These are phyloP conservation scores for Micractinium conductrix DNA, from an alignment of 139 green algal genomes.

Conservation along the genomic window DNA sequence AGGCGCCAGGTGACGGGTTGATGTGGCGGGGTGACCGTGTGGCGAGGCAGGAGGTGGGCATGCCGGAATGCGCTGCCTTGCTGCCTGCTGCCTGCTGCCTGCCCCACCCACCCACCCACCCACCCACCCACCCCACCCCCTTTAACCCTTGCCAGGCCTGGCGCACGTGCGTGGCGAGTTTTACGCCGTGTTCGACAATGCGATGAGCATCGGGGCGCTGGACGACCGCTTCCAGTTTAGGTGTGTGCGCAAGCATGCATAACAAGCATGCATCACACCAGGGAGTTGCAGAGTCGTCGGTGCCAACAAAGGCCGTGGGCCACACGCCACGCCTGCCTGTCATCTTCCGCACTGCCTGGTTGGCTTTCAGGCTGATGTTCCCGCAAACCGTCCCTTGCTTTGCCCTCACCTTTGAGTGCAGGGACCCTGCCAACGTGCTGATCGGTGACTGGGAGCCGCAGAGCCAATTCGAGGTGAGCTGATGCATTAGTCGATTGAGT, in stretches of 20 bases:
- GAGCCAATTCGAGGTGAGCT: conserved; percentile 15
- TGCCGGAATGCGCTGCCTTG: no score
- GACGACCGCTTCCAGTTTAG: conserved; percentile 28
- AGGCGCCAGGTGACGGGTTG: no score
- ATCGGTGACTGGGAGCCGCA: conserved; percentile 9
- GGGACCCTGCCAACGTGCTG: neutral
- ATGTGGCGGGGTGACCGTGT: no score
- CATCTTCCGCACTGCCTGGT: neutral
- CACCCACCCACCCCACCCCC: neutral
- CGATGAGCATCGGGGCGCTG: conserved; percentile 5
- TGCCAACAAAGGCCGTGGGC: neutral
- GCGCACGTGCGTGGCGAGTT: conserved; percentile 16
- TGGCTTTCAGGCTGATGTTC: neutral
- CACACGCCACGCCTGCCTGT: neutral
- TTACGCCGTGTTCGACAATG: conserved; percentile 41
- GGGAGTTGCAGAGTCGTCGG: neutral
- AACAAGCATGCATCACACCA: neutral
- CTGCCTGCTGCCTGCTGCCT: neutral
- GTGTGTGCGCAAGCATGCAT: neutral
- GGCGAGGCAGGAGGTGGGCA: no score
- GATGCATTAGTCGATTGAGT: no score
- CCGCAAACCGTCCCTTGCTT: neutral
- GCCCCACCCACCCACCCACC: neutral
- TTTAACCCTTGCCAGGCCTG: neutral
- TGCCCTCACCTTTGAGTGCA: neutral